Evolutionary conservation across 768 basidiomycete genomes (phyloP), one percentile per base, ranked within the genome.

Genomic region (Tremella fuciformis): DNA sequence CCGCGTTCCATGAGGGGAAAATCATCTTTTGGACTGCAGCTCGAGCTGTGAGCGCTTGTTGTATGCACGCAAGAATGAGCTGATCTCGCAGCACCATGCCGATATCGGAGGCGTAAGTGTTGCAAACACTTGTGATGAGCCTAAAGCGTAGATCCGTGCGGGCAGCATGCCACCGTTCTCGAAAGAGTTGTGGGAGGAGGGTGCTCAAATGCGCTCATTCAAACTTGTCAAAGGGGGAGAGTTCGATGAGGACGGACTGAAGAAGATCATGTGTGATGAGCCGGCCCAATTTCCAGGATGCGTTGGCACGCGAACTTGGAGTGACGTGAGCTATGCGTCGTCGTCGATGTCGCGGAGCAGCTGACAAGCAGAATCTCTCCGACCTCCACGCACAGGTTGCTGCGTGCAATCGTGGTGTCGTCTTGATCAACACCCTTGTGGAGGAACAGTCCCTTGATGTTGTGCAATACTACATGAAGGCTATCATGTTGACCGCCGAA

Each of bases 81-180:
- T 59, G 50, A 59, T 18, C 2, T 89, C 9, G 9, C 29, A 59
- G 0, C 92, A 97, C 74, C 92, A 96, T 77, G 90, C 91, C 3
- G 91, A 94, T 78, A 64, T 70, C 26, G 68, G 68, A 19, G 68
- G 68, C n/a, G 60, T 62, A 24, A 26, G 57, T 58, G 34, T 25
- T 4, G n/a, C 52, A 8, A 26, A 2, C 8, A 15, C 38, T 41
- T 29, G 24, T 40, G 13, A 15, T n/a, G 7, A 22, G 11, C 24
- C 53, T 55, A 19, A 55, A 89, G 0, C 41, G 18, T 34, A 58
- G 56, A 92, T 94, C 62, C 81, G 91, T 1, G 90, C 92, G 6
- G 91, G 76, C 11, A 91, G 88, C 38, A 98, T 97, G 93, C 93
- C 93, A 0, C 92, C 94, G 0, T 91, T 89, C 1, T 88, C 87